Evolutionary conservation across 202 grass and related monocot species (phyloP), one percentile per base, ranked within the genome.

Genomic region (Tripidium arundinaceum): DNA sequence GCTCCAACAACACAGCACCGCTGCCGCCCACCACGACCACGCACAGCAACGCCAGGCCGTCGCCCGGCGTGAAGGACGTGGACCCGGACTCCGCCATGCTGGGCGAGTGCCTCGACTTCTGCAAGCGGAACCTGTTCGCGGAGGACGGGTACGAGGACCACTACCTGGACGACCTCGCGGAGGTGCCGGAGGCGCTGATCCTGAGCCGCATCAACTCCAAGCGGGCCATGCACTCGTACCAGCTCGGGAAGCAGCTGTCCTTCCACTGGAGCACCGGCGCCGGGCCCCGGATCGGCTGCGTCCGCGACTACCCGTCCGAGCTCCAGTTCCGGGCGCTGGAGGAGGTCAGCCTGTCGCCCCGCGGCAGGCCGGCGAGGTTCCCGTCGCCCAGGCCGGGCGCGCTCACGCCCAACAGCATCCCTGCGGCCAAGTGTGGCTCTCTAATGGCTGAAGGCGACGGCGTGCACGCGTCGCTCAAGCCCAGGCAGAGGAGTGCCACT

Each of bases 241-340:
- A 96, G 72, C 80, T 97, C 18, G 93, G 93, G 7, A 93, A 91
- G 85, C 87, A 93, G 10, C 78, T 97, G 12, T 79, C 86, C 21
- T 93, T 79, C 73, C 87, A 89, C 28, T 93, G 90, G 93, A 91
- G 85, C 72, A 97, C 93, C 0, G 88, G 93, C 14, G 90, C 88
- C 0, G 93, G 93, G 16, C 90, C 93, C 31, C 79, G 93, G 40
- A 97, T 97, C 10, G 93, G 93, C 0, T 90, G 90, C 10, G 93
- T 97, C 68, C 82, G 90, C 19, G 93, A 93, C 71, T 91, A 97
- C 69, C 93, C 90, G 0, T 89, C 93, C 0, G 90, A 89, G 79
- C 88, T 97, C 50, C 93, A 93, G 64, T 79, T 90, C 62, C 80
- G 83, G 21, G 90, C 87, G 36, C 39, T 96, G 50, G 87, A 90